Base-by-base conservation (phyloP, 148 eudicot genomes). In the Camellia japonica region DNA sequence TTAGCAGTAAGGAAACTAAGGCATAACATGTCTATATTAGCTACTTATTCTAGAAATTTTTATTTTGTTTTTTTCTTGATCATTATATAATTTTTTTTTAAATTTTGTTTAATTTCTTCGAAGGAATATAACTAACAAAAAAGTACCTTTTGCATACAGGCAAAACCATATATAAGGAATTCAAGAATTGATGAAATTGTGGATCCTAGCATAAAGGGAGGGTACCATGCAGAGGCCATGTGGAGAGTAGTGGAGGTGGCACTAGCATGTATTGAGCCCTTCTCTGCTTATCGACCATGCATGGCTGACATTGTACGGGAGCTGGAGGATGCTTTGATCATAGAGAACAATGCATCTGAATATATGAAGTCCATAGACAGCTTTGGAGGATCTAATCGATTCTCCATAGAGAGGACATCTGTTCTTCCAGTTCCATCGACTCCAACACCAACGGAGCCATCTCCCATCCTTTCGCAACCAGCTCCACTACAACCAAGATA, bases 241-340 rank as follows among this genome's bases (percentile, higher is more conserved):
- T 89, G 91, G 91, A 83, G 91, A 82, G 88, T 89, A 49, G 85
- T 89, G 71, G 91, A 89, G 82, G 91, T 89, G 44, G 91, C 91
- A 80, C 79, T 89, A 67, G 88, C 89, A 77, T 89, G 91, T 71
- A 87, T 77, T 44, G 91, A 89, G 77, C 81, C 88, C 60, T 85
- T 83, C 81, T 87, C 89, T 23, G 88, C 88, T 42, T 79, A 89
- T 59, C 68, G 91, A 41, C 91, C 91, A 54, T 83, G 79, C 73
- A 89, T 89, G 91, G 79, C 68, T 23, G 91, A 89, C 81, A 85
- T 89, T 74, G 89, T 89, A 47, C 82, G 91, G 30, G 91, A 89
- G 81, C 87, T 89, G 20, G 91, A 89, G 82, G 91, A 87, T 80
- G 89, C 91, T 41, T 87, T 89, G 70, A 89, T 89, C 46, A 87